A percentile compares a stretch with the other conserved stretches of the same genome.
These are phyloP conservation scores for Gloeophyllum trabeum DNA, from an alignment of 768 basidiomycete species.

Conservation along the genomic window DNA sequence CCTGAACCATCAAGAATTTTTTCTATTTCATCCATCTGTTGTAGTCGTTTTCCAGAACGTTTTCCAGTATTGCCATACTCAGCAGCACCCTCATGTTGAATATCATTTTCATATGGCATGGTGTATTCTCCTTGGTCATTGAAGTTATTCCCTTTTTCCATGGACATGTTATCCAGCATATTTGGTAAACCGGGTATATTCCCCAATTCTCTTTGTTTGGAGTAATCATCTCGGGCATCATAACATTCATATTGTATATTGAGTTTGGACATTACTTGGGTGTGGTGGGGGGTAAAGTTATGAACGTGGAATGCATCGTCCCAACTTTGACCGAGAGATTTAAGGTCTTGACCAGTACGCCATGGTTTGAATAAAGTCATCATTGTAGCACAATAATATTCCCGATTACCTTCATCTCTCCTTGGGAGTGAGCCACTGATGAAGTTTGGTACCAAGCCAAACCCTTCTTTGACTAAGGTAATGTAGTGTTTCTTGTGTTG, in stretches of 20 bases:
- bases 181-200: not conserved
- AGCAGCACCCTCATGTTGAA: not conserved
- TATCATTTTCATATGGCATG: not conserved
- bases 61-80: not conserved
- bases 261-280: slow-evolving; percentile 14
- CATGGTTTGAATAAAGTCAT: slow-evolving; percentile 19
- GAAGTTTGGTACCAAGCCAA: slow-evolving; percentile 9
- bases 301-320: slow-evolving; percentile 9
- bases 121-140: not conserved
- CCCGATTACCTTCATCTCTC: slow-evolving; percentile 17
- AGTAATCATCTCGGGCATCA: slow-evolving; percentile 19
- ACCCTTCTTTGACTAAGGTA: not conserved
- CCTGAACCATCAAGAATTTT: not conserved
- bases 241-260: slow-evolving; percentile 18
- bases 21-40: not conserved
- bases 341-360: slow-evolving; percentile 13
- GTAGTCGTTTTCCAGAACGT: not conserved
- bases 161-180: not conserved
- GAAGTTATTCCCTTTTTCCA: not conserved
- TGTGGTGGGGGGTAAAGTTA: slow-evolving; percentile 7
- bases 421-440: slow-evolving; percentile 13
- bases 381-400: slow-evolving; percentile 22
- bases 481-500: not conserved
- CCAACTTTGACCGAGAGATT: slow-evolving; percentile 9
- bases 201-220: slow-evolving; percentile 1